Evolutionary conservation across 202 grass and related monocot genomes (phyloP).

Genomic region (Alloteropsis angusta): DNA sequence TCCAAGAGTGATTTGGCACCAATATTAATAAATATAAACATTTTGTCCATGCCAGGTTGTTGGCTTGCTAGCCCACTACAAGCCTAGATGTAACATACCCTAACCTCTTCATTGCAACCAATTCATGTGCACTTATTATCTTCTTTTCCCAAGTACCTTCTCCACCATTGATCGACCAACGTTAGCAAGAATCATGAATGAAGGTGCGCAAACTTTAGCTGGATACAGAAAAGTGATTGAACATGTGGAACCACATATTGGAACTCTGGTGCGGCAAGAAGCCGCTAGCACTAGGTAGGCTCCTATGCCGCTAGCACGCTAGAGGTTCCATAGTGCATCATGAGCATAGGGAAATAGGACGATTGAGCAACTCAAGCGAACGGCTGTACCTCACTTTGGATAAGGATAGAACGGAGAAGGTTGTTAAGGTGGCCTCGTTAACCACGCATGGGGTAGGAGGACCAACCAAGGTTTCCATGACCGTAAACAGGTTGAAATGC

Average conservation of each 20-base stretch:
- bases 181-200: not conserved
- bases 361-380: not conserved
- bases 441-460: not conserved
- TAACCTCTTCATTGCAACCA: not conserved
- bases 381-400: not conserved
- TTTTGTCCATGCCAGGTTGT: not conserved
- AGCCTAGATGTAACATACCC: not conserved
- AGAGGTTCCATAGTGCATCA: too few species aligned
- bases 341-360: too few species aligned
- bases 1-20: not conserved
- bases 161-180: not conserved
- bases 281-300: too few species aligned
- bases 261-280: too few species aligned
- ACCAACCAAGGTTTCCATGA: too few species aligned
- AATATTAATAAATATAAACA: not conserved
- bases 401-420: not conserved
- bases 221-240: too few species aligned
- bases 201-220: too few species aligned
- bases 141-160: not conserved
- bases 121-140: not conserved
- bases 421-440: not conserved
- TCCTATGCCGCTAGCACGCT: too few species aligned
- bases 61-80: not conserved
- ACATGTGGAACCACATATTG: too few species aligned
- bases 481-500: too few species aligned